Evolutionary conservation across 768 basidiomycete genomes (phyloP), one percentile per base, ranked within the genome.

Genomic region (Naganishia friedmannii): DNA sequence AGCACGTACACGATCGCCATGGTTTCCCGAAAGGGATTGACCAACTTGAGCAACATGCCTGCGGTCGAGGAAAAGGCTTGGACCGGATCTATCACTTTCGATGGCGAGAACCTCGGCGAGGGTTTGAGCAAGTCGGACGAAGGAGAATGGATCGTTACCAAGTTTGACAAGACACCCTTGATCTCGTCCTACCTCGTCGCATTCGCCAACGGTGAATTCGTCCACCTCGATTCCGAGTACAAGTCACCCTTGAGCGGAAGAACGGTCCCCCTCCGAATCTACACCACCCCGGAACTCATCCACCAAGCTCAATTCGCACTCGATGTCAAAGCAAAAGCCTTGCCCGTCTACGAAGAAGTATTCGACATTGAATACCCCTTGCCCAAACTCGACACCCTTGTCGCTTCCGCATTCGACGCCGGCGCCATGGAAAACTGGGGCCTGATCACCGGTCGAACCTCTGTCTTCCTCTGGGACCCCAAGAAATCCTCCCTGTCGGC

Each of bases 281-380:
- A 96, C 79, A 85, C 90, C 9, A 95, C 92, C 8, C 83, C 87
- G 70, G 89, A 96, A 76, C 83, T 88, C 72, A 91, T 96, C 74
- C 84, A 88, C 73, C 92, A 93, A 77, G 89, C 89, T 7, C 77
- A 89, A 73, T 92, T 92, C 76, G 90, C 90, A 17, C 87, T 98
- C 51, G 92, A 94, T 74, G 88, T 95, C 74, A 95, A 90, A 81
- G 86, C 85, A 51, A 77, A 79, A 75, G 90, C 91, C 12, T 82
- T 96, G 17, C 93, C 93, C 19, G 78, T 93, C n/a, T 97, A 94
- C 80, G 94, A 98, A 82, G 84, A 89, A 78, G 86, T 95, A 67
- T 97, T 97, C 77, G 88, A 94, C 73, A 88, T 97, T 73, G 90
- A 89, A 69, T 98, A 89, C 79, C 92, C 94, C 28, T 85, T 98